Evolutionary conservation across 768 basidiomycete species (phyloP), one percentile per base, ranked within the genome.

Genomic region (Tubosaeta sp.): DNA sequence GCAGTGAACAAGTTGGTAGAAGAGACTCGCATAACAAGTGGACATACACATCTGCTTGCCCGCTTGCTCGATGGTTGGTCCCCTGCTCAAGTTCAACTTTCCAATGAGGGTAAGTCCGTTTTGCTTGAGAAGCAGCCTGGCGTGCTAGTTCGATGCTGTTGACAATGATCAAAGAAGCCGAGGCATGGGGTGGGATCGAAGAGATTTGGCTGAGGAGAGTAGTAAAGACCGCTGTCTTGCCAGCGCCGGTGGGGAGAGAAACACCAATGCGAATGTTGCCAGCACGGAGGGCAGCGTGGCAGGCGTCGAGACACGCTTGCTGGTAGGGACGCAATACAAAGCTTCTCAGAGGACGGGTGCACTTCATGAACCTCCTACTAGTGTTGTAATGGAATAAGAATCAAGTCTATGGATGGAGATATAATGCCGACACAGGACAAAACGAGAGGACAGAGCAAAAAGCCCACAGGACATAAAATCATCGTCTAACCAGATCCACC

Each of bases 1-100:
- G 42, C 34, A 37, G 48, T 11, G 41, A 33, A 37, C 19, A 53
- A 6, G 37, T 27, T 13, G 19, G 22, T 50, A 31, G 51, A 50
- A n/a, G 51, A 49, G 26, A 19, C 12, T 14, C 1, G 10, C 16
- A 17, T 14, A 22, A 27, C 16, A 17, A 43, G n/a, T 11, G 38
- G 32, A 27, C 34, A 29, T 14, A 95, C 89, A 97, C 81, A 65
- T 97, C 91, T 37, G 95, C 93, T 25, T 63, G 49, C 6, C 95
- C 95, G 27, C 83, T 81, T 4, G 93, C 92, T 41, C 72, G 77
- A 57, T 92, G 78, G 61, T 80, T 84, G 16, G 65, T 59, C 4
- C 91, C 92, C 69, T 98, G 95, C 68, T 98, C 95, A 46, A 98
- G 88, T 70, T 98, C 95, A 3, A 97, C 85, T 11, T 70, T 76